Percentiles rank a stretch among this genome's conserved stretches.
Evolutionary conservation across 164 flowering plant species (phyloP).

Genomic region (Macadamia tetraphylla): DNA sequence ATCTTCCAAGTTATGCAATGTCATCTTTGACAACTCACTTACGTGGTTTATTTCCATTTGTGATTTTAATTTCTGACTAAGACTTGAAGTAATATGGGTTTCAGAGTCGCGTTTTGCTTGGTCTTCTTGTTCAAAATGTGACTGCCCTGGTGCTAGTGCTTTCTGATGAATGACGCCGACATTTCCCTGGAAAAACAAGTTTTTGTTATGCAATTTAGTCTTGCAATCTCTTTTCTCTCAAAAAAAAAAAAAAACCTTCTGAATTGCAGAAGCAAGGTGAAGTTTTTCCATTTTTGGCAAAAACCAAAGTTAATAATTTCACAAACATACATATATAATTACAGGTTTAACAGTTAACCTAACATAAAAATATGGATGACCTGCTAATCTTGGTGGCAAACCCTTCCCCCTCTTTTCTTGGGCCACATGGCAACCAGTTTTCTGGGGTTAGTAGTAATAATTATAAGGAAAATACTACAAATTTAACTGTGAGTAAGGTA

Average conservation of each 20-base stretch:
- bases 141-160: conserved; percentile 23
- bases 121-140: conserved; percentile 24
- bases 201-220: too few relatives aligned
- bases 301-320: background rate
- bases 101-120: conserved; percentile 24
- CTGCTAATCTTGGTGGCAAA: too few relatives aligned
- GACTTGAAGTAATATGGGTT: conserved; percentile 27
- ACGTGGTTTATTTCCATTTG: conserved; percentile 24
- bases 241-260: background rate
- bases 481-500: too few relatives aligned
- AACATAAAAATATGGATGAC: too few relatives aligned
- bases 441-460: too few relatives aligned
- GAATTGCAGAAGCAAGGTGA: background rate
- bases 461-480: too few relatives aligned
- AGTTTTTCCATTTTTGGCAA: background rate
- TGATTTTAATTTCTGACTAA: conserved; percentile 17
- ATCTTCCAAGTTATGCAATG: conserved; percentile 33
- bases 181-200: conserved; percentile 44
- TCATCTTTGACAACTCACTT: conserved; percentile 19
- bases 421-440: too few relatives aligned
- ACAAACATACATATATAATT: too few relatives aligned
- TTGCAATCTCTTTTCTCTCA: too few relatives aligned
- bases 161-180: conserved; percentile 24
- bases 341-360: too few relatives aligned
- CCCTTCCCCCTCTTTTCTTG: too few relatives aligned